Evolutionary conservation across 176 grass and related monocot species (phyloP), one percentile per base, ranked within the genome.

Genomic region (Zizania latifolia): DNA sequence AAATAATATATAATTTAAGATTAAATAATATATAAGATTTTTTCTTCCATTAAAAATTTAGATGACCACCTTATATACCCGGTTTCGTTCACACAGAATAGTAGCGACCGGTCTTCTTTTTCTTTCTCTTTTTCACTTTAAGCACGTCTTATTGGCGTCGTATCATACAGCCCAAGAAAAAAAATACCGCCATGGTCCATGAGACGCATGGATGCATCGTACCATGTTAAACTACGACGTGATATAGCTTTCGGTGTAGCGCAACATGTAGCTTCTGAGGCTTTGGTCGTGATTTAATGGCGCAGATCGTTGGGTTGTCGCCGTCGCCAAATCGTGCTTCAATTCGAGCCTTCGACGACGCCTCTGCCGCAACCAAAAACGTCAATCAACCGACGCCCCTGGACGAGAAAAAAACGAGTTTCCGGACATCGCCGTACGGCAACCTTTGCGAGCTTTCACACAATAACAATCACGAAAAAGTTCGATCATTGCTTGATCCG

Each of bases 281-380:
- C 9, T 23, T 21, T 16, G 41, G 17, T 50, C 30, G 36, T 3
- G 38, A 43, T 38, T 71, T 37, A 26, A 33, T 1, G 37, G 3
- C n/a, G n/a, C 34, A 37, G 5, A 16, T 74, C 10, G 85, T 68
- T 79, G 80, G 62, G 22, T 33, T 51, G 80, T 79, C 85, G 24
- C 75, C 61, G 19, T 74, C 80, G 15, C 10, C 58, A 29, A 21
- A n/a, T 14, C 41, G 65, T 40, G 55, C 26, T 38, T 46, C 38
- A 21, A 48, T 53, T 53, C 40, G 48, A 4, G 4, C 4, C 34
- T 36, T n/a, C 34, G 34, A 8, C 48, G n/a, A n/a, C 32, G 41
- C 3, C 32, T 71, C 26, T 19, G 33, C 45, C 36, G 78, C 56
- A 57, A 58, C 78, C 22, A 45, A 30, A 45, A 77, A 76, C n/a